Evolutionary conservation across 78 protist genomes (phyloP).

Genomic region (Diacronema lutheri): DNA sequence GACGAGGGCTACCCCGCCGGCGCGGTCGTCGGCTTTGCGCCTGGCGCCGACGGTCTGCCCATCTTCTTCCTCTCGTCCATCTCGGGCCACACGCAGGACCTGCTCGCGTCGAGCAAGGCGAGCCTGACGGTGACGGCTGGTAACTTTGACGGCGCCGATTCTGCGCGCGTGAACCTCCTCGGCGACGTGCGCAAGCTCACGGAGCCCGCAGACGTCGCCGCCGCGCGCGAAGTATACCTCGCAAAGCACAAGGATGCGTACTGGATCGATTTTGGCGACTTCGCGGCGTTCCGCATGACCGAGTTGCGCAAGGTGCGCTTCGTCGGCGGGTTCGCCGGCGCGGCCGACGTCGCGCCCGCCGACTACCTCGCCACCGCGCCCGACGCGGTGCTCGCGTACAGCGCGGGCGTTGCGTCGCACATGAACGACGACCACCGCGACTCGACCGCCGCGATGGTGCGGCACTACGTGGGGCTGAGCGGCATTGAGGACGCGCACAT

Average conservation of each 20-base stretch:
- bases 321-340: constrained; percentile 3
- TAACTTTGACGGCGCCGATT: neutral
- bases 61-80: neutral
- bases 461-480: neutral
- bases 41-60: neutral
- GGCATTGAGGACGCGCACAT: neutral
- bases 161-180: constrained; percentile 5
- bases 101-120: neutral
- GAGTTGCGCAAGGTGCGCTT: neutral
- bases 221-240: neutral
- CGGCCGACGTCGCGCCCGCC: neutral
- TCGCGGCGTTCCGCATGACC: neutral
- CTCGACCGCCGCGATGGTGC: neutral
- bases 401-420: neutral
- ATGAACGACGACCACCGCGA: constrained; percentile 7
- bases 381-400: neutral
- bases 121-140: neutral
- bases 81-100: constrained; percentile 1
- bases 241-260: neutral
- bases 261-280: constrained; percentile 22
- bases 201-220: neutral
- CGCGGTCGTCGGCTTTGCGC: neutral
- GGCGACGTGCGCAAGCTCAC: neutral
- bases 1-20: neutral
- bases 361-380: neutral